Evolutionary conservation across 208 protist species (phyloP).

Genomic region (Acanthamoeba lenticulata): DNA sequence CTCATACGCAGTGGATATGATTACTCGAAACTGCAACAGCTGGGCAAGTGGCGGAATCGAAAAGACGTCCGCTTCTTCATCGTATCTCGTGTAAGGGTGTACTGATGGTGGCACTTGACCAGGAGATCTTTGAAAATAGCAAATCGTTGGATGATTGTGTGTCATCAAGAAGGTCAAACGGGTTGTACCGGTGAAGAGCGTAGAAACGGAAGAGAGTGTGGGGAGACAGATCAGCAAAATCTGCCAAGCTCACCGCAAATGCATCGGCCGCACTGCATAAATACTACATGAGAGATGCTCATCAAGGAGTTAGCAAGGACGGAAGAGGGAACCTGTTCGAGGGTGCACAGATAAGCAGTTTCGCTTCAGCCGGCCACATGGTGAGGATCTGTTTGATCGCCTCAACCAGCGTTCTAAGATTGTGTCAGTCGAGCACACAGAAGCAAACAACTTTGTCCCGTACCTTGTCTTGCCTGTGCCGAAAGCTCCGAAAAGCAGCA

Average conservation of each 20-base stretch:
- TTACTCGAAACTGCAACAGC: background rate
- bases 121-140: background rate
- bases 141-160: background rate
- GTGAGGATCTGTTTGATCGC: background rate
- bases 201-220: background rate
- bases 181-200: background rate
- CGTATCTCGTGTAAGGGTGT: background rate
- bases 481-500: background rate
- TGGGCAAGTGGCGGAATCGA: background rate
- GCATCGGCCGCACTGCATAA: background rate
- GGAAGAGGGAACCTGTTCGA: background rate
- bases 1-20: background rate
- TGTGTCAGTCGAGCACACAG: no score
- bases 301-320: background rate
- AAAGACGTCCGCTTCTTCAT: background rate
- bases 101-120: background rate
- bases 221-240: background rate
- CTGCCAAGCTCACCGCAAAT: background rate
- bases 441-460: background rate
- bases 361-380: background rate
- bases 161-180: background rate
- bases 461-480: slow-evolving; percentile 15
- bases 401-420: slow-evolving; percentile 5
- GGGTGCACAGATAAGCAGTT: background rate
- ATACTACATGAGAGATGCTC: background rate